These are phyloP conservation scores for Pisolithus thermaeus DNA, from an alignment of 1,284 basidiomycete genomes.

Conservation along the genomic window DNA sequence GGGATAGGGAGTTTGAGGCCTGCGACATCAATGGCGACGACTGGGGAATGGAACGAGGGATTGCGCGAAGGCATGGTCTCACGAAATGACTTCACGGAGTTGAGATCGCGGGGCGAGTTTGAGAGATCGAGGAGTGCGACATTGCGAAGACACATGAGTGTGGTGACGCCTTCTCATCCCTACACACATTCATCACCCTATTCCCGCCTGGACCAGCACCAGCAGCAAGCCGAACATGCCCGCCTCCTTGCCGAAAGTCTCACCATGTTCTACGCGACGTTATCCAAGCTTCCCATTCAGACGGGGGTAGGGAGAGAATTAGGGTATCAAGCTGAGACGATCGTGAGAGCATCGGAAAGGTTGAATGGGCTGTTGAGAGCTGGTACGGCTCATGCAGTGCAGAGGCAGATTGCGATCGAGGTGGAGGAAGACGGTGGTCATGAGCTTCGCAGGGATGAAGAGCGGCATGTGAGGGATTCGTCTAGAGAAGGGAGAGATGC, in stretches of 20 bases:
- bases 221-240: conserved; percentile 50
- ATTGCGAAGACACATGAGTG: conserved; percentile 15
- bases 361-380: conserved; percentile 55
- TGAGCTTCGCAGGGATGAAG: too few relatives aligned
- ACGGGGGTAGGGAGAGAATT: conserved; percentile 45
- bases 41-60: conserved; percentile 12
- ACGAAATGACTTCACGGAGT: too few relatives aligned
- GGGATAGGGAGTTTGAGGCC: conserved; percentile 19
- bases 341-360: conserved; percentile 58
- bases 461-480: too few relatives aligned
- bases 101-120: conserved; percentile 6
- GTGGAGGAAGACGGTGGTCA: conserved; percentile 42
- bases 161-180: conserved; percentile 7
- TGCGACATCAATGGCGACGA: conserved; percentile 28
- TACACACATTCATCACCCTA: too few relatives aligned
- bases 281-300: conserved; percentile 45
- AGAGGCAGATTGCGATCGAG: conserved; percentile 68
- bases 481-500: conserved; percentile 30
- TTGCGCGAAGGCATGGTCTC: conserved; percentile 1
- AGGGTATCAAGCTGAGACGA: conserved; percentile 51
- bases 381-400: conserved; percentile 52
- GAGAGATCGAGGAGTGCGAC: conserved; percentile 11
- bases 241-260: conserved; percentile 64
- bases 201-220: too few relatives aligned
- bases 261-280: conserved; percentile 59